A percentile compares a stretch with the other conserved stretches of the same genome.
phyloP scores from a whole-genome alignment of 108 stramenopile genomes.

The Conticribra guillardii region DNA sequence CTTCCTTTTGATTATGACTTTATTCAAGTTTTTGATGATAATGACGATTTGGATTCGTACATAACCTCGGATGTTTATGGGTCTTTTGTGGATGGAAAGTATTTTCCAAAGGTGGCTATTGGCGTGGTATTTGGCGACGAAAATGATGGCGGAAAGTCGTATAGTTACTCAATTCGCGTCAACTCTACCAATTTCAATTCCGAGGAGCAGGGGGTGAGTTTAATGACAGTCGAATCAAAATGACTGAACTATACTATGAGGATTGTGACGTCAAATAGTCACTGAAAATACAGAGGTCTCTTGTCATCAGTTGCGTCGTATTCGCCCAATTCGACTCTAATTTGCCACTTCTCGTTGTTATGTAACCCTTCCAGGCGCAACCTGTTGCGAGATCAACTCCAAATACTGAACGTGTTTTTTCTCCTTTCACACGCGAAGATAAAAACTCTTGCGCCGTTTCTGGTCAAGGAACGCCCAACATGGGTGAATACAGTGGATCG shows the following conservation, averaged over 20 bases:
- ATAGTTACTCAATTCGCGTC: slow-evolving; percentile 64
- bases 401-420: slow-evolving; percentile 56
- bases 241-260: background rate
- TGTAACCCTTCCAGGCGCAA: slow-evolving; percentile 1
- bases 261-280: no score
- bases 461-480: slow-evolving; percentile 46
- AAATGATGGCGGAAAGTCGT: slow-evolving; percentile 39
- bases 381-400: slow-evolving; percentile 67
- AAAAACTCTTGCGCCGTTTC: slow-evolving; percentile 42
- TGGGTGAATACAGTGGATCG: slow-evolving; percentile 46
- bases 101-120: slow-evolving; percentile 65
- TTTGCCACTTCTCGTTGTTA: no score
- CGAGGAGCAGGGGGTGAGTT: slow-evolving; percentile 52
- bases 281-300: no score
- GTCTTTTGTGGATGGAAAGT: slow-evolving; percentile 22
- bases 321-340: no score
- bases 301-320: no score
- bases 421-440: slow-evolving; percentile 52
- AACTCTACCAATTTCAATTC: slow-evolving; percentile 80
- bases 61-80: slow-evolving; percentile 60
- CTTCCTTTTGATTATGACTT: slow-evolving; percentile 69
- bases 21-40: slow-evolving; percentile 61
- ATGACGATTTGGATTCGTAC: slow-evolving; percentile 58
- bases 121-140: slow-evolving; percentile 65
- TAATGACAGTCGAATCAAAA: background rate